Evolutionary conservation across 1,139 yeast species (phyloP).

Genomic region (Diutina neorugosa): DNA sequence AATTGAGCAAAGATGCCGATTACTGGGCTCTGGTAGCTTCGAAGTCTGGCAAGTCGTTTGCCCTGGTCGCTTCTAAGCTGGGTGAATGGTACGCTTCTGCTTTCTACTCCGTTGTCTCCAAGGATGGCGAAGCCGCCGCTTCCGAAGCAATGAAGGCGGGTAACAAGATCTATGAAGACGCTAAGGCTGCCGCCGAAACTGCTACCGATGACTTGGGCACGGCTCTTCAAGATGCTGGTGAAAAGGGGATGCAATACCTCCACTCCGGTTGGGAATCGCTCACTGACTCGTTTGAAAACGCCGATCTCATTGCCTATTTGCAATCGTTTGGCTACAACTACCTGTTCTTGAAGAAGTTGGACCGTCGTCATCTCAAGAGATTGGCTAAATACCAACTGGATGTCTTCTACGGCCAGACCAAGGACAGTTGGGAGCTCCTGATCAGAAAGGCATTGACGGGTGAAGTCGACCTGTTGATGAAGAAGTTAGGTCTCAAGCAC

Average conservation of each 20-base stretch:
- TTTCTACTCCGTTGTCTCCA: not conserved
- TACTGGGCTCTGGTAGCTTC: not conserved
- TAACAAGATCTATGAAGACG: not conserved
- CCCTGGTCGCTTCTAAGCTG: not conserved
- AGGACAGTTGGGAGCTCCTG: not conserved
- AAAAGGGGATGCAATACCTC: slow-evolving; percentile 6
- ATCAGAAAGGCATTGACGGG: not conserved
- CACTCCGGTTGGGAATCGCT: slow-evolving; percentile 10
- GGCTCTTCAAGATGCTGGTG: slow-evolving; percentile 5
- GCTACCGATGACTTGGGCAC: not conserved
- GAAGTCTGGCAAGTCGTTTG: not conserved
- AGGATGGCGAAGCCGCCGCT: slow-evolving; percentile 4
- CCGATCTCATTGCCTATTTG: slow-evolving; percentile 42
- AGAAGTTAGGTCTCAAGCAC: slow-evolving; percentile 1
- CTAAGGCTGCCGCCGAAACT: not conserved
- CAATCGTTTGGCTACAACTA: slow-evolving; percentile 36
- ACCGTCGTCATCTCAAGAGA: slow-evolving; percentile 32
- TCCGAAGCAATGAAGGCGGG: slow-evolving; percentile 5
- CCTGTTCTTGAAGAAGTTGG: slow-evolving; percentile 19
- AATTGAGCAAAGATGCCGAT: not conserved
- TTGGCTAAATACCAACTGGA: slow-evolving; percentile 31
- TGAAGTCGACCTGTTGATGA: not conserved
- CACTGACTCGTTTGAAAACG: slow-evolving; percentile 32
- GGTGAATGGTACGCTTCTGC: not conserved
- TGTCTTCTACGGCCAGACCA: slow-evolving; percentile 1